A percentile compares a stretch with the other conserved stretches of the same genome.
Conservation (phyloP, 129 eudicot genomes). For the Rutidosis leptorrhynchoides region DNA sequence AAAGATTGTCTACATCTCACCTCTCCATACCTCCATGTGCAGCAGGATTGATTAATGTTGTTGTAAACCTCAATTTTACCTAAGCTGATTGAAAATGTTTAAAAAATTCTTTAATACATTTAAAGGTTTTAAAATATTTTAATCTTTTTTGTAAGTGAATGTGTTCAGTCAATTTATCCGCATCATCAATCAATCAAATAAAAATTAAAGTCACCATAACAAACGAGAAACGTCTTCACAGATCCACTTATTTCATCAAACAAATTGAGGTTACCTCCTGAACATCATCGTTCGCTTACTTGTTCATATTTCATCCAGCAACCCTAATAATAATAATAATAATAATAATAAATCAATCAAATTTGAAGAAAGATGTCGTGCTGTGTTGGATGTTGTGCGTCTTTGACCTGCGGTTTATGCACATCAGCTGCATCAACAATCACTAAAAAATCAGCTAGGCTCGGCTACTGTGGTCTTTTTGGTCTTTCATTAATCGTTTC, state of each 20-base stretch:
- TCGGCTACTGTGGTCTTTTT: constrained; percentile 85
- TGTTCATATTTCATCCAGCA: background rate
- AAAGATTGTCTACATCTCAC: no score
- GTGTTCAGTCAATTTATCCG: background rate
- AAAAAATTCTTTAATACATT: no score
- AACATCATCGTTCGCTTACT: background rate
- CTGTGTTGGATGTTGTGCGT: constrained; percentile 75
- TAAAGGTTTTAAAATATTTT: no score
- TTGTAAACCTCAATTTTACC: no score
- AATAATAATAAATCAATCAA: background rate
- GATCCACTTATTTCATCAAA: constrained; percentile 19
- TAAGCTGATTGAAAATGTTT: no score
- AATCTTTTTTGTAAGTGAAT: no score
- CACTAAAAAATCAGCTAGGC: constrained; percentile 74
- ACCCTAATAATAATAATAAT: no score
- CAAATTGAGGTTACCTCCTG: no score
- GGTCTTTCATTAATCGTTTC: constrained; percentile 79
- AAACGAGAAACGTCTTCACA: constrained; percentile 8
- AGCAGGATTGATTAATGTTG: no score
- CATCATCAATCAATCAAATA: background rate
- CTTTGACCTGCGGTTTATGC: constrained; percentile 91
- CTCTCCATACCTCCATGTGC: no score
- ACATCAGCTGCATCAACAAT: constrained; percentile 87
- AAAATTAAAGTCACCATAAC: background rate
- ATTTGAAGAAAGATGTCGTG: constrained; percentile 60